Conservation (phyloP, 2,329 filamentous ascomycete genomes). For the Tolypocladium pustulatum region DNA sequence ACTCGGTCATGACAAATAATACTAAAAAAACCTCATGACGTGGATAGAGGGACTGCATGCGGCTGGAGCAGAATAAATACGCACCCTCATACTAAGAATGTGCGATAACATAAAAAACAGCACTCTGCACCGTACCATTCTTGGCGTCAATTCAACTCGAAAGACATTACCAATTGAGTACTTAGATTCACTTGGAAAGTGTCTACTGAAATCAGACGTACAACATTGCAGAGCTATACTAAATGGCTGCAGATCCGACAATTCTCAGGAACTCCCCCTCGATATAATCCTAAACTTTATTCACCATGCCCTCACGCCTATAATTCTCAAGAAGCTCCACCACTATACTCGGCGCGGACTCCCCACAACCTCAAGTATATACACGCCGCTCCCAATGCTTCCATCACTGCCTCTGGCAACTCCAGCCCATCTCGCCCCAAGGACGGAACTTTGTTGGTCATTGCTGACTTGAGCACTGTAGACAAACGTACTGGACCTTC, state of each 20-base stretch:
- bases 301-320: not conserved
- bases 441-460: too few species aligned
- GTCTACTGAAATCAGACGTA: too few species aligned
- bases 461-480: not conserved
- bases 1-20: not conserved
- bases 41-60: not conserved
- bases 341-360: not conserved
- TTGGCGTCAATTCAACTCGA: too few species aligned
- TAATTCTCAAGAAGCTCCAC: not conserved
- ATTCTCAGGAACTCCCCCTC: not conserved
- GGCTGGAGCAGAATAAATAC: too few species aligned
- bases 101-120: too few species aligned
- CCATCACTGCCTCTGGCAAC: not conserved
- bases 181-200: too few species aligned
- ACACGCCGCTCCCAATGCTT: not conserved
- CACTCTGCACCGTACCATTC: too few species aligned
- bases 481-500: constrained; percentile 13
- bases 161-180: too few species aligned
- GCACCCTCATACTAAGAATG: too few species aligned
- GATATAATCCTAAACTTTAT: not conserved
- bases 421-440: too few species aligned
- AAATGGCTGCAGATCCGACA: not conserved
- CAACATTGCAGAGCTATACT: not conserved
- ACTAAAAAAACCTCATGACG: not conserved
- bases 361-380: not conserved